Evolutionary conservation across 129 eudicot species (phyloP), one percentile per base, ranked within the genome.

Genomic region (Apium graveolens): DNA sequence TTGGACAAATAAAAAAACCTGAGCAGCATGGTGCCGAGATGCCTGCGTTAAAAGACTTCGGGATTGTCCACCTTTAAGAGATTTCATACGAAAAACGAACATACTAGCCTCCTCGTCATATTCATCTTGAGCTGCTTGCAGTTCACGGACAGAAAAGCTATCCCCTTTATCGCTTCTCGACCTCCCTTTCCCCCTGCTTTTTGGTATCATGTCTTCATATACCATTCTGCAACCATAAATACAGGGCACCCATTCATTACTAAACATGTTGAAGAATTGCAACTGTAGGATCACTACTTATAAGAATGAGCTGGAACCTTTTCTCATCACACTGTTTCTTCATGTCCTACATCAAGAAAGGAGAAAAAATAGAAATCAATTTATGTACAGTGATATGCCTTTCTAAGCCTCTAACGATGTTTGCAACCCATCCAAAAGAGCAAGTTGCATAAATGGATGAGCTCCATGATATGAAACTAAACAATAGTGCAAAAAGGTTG

Each of bases 1-100:
- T 53, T 35, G 38, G 71, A 42, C 42, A 13, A 55, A 63, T 35
- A 51, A 70, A 63, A 80, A 82, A 76, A 92, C 97, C 97, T 93
- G 98, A 78, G 97, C 98, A 84, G 94, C 95, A 82, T 93, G 91
- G 81, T 93, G 98, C 37, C 98, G 86, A 73, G 93, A 85, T 79
- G 97, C 93, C 87, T 94, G 98, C 21, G 98, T 94, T 70, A 94
- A 83, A 85, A 94, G 96, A 80, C 96, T 94, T 66, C 89, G 92
- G 76, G 93, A 91, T 72, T 91, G 98, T 71, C 93, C 96, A 41
- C 86, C 87, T 84, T 85, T 91, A 69, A 94, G 85, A 81, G 98
- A 94, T 76, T 91, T 91, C 92, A 94, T 86, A 27, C 98, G 98
- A 75, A 94, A 90, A 51, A 90, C 87, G 78, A 91, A 89, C 32